Evolutionary conservation across 1,139 yeast genomes (phyloP).

Genomic region (Kodamaea sp.): DNA sequence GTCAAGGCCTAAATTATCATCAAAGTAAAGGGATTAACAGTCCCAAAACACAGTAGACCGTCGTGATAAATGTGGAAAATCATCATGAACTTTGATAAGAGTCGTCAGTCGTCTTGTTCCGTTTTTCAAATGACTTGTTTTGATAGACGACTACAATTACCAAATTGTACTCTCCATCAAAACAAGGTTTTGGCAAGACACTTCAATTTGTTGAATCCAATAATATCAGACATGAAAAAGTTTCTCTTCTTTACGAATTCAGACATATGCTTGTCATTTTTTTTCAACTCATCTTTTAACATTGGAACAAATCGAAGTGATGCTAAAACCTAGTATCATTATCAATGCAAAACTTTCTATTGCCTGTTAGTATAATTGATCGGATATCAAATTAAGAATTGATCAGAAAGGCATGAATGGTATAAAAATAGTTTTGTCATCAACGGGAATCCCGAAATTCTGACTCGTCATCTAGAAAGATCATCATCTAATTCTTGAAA

Average conservation of each 20-base stretch:
- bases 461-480: slow-evolving; percentile 97
- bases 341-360: not conserved
- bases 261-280: slow-evolving; percentile 99
- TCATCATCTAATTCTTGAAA: slow-evolving; percentile 64
- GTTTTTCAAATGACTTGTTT: slow-evolving; percentile 6
- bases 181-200: slow-evolving; percentile 19
- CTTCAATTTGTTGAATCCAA: slow-evolving; percentile 12
- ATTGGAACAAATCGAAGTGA: slow-evolving; percentile 20
- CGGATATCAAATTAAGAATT: too few species aligned
- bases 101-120: slow-evolving; percentile 1
- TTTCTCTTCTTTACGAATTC: slow-evolving; percentile 66
- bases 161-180: slow-evolving; percentile 12
- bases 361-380: slow-evolving; percentile 12
- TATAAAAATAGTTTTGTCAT: slow-evolving; percentile 75
- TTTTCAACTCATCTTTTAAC: slow-evolving; percentile 70
- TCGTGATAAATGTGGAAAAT: slow-evolving; percentile 92
- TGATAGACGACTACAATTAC: slow-evolving; percentile 7
- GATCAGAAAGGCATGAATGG: slow-evolving; percentile 98
- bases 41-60: slow-evolving; percentile 97
- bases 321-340: slow-evolving; percentile 18
- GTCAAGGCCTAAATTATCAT: slow-evolving; percentile 97
- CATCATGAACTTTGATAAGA: slow-evolving; percentile 69
- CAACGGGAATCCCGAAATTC: slow-evolving; percentile 90
- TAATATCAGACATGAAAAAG: slow-evolving; percentile 65
- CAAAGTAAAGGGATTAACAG: slow-evolving; percentile 78